These are phyloP conservation scores for Persicaria maculosa DNA, from an alignment of 148 eudicot genomes.

Conservation along the genomic window DNA sequence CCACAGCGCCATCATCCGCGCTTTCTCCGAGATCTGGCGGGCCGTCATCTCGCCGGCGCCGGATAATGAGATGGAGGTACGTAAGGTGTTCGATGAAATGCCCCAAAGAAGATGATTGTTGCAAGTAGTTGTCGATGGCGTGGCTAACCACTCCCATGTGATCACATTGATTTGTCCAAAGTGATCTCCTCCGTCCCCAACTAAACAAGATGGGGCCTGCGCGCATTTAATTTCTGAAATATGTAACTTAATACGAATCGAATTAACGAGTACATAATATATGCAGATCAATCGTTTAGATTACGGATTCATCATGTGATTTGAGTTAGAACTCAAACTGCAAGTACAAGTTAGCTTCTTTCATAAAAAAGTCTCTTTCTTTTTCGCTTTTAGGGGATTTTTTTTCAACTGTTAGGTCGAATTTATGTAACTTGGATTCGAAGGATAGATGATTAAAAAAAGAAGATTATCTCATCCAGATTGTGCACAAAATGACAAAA, in stretches of 20 bases:
- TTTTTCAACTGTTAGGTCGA: neutral
- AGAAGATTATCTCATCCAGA: too few species aligned
- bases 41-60: conserved; percentile 13
- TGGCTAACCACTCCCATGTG: conserved; percentile 6
- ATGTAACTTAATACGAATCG: neutral
- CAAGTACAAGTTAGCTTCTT: neutral
- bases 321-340: neutral
- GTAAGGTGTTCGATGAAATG: conserved; percentile 10
- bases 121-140: conserved; percentile 1
- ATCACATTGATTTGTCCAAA: conserved; percentile 1
- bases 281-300: neutral
- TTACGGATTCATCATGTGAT: neutral
- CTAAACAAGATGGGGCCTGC: neutral
- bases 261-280: too few species aligned
- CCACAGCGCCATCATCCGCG: conserved; percentile 41
- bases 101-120: conserved; percentile 3
- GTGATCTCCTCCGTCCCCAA: neutral
- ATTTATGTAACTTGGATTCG: neutral
- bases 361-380: neutral
- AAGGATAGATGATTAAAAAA: too few species aligned
- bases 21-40: conserved; percentile 52
- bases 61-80: neutral
- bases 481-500: too few species aligned
- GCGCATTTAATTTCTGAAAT: neutral
- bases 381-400: neutral